phyloP scores from a whole-genome alignment of 2,329 filamentous ascomycete species.

The Plenodomus lindquistii region DNA sequence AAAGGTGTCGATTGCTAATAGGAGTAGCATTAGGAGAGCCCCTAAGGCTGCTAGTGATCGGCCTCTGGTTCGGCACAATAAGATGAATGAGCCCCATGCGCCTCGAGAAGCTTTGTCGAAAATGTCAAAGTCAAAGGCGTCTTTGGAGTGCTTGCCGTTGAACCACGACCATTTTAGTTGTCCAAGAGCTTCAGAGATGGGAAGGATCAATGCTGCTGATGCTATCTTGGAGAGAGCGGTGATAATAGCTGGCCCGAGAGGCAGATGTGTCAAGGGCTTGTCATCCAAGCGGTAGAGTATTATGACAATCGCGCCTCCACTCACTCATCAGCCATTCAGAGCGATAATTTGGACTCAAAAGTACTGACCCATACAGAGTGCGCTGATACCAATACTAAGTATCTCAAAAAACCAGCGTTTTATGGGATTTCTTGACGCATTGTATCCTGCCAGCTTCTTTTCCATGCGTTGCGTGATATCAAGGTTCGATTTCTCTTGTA shows the following conservation, averaged over 20 bases:
- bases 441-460: constrained; percentile 25
- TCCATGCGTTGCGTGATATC: constrained; percentile 27
- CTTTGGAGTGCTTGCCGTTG: constrained; percentile 15
- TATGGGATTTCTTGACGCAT: constrained; percentile 18
- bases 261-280: constrained; percentile 34
- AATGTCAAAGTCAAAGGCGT: constrained; percentile 35
- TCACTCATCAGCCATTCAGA: neutral
- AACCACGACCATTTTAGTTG: constrained; percentile 42
- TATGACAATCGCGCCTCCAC: constrained; percentile 31
- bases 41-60: constrained; percentile 23
- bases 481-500: too few relatives aligned
- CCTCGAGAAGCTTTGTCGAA: constrained; percentile 37
- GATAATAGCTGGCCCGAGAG: constrained; percentile 25
- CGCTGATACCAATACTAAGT: constrained; percentile 13
- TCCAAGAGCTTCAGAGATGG: constrained; percentile 32
- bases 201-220: constrained; percentile 29
- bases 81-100: constrained; percentile 23
- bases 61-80: constrained; percentile 22
- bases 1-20: constrained; percentile 33
- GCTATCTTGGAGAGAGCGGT: constrained; percentile 30
- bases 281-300: constrained; percentile 36
- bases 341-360: neutral
- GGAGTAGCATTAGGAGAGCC: constrained; percentile 21
- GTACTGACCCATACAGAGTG: constrained; percentile 9
- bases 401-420: constrained; percentile 37